These are phyloP conservation scores for Exophiala oligosperma DNA, from an alignment of 2,329 filamentous ascomycete species.

Conservation along the genomic window DNA sequence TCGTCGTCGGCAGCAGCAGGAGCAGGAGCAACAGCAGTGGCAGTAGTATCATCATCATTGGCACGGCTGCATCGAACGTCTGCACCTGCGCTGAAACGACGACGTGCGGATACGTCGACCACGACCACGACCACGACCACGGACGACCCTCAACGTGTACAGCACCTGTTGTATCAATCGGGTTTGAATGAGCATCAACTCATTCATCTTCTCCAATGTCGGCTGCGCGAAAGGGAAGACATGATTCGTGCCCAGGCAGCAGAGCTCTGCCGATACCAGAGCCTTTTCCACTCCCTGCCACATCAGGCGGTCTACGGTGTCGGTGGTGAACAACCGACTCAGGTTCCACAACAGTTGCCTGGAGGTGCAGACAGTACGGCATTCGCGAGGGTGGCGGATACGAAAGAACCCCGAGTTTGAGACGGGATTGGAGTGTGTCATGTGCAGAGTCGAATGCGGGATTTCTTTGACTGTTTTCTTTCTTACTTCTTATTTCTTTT, in stretches of 20 bases:
- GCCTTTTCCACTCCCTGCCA: slow-evolving; percentile 18
- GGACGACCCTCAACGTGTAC: not conserved
- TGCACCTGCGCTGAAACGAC: not conserved
- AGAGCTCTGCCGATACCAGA: slow-evolving; percentile 21
- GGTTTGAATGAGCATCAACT: slow-evolving; percentile 11
- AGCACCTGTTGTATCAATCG: not conserved
- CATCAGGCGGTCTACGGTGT: slow-evolving; percentile 17
- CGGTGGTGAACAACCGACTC: not conserved
- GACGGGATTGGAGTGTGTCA: too few relatives aligned
- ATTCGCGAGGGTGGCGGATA: not conserved
- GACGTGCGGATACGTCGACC: not conserved
- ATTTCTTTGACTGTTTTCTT: too few relatives aligned
- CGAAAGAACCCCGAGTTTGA: too few relatives aligned
- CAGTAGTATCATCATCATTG: too few relatives aligned
- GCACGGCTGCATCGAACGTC: not conserved
- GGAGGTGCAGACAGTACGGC: slow-evolving; percentile 12
- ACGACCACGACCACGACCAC: not conserved
- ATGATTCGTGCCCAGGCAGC: slow-evolving; percentile 16
- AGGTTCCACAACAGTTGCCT: slow-evolving; percentile 8
- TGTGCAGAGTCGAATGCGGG: too few relatives aligned
- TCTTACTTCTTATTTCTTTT: too few relatives aligned
- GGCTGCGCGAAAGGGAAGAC: slow-evolving; percentile 20
- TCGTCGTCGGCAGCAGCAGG: too few relatives aligned
- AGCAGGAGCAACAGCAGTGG: too few relatives aligned
- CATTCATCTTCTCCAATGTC: slow-evolving; percentile 14